Evolutionary conservation across 2,329 filamentous ascomycete species (phyloP).

Genomic region (Shiraia bambusicola): DNA sequence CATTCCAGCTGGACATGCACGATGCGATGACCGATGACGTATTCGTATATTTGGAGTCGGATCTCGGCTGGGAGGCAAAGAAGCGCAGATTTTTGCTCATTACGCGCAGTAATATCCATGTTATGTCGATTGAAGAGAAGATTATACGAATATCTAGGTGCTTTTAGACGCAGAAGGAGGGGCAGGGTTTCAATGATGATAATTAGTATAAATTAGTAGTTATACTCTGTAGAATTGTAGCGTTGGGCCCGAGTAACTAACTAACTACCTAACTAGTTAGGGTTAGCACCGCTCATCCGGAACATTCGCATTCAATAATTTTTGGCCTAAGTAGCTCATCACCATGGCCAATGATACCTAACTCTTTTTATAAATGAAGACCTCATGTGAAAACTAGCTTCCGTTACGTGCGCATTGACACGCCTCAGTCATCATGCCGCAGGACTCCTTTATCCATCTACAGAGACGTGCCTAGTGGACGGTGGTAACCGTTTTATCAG

Average conservation of each 20-base stretch:
- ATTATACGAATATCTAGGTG: background rate
- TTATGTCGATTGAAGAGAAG: background rate
- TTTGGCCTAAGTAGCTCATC: background rate
- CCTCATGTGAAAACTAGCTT: too few species aligned
- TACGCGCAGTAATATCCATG: background rate
- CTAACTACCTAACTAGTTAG: too few species aligned
- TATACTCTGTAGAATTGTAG: too few species aligned
- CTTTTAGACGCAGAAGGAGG: too few species aligned
- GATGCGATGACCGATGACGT: slow-evolving; percentile 8
- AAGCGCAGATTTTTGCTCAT: slow-evolving; percentile 1
- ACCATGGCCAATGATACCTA: too few species aligned
- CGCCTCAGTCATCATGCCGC: background rate
- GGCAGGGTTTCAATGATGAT: background rate
- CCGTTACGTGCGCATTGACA: background rate
- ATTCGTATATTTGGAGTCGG: slow-evolving; percentile 15
- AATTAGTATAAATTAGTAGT: too few species aligned
- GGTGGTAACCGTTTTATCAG: slow-evolving; percentile 13
- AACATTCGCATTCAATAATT: background rate
- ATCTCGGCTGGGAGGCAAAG: slow-evolving; percentile 15
- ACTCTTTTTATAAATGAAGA: too few species aligned
- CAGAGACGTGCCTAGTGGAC: slow-evolving; percentile 11
- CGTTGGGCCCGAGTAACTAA: too few species aligned
- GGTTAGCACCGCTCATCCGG: too few species aligned
- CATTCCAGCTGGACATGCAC: slow-evolving; percentile 12
- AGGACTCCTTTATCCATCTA: too few species aligned